A percentile compares a stretch with the other conserved stretches of the same genome.
Evolutionary conservation across 2,329 filamentous ascomycete genomes (phyloP).

Genomic region (Trichoderma atrobrunneum): DNA sequence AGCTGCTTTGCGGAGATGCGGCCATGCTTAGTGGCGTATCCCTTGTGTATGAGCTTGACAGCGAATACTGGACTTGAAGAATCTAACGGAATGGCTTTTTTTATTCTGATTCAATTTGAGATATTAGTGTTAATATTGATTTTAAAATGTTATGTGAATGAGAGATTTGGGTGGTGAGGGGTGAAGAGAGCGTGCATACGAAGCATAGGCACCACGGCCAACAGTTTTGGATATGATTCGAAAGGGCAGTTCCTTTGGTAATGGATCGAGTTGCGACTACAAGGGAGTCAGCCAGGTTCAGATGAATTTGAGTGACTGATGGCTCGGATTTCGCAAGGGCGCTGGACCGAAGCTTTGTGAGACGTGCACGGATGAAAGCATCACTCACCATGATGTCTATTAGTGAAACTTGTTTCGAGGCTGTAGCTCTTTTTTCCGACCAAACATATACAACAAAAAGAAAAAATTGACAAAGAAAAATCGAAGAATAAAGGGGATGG

Average conservation of each 20-base stretch:
- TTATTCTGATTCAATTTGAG: constrained; percentile 61
- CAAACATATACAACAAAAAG: not conserved
- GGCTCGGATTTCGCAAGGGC: not conserved
- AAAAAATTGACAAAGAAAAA: not conserved
- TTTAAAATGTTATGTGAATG: not conserved
- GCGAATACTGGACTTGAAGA: constrained; percentile 76
- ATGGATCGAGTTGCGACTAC: constrained; percentile 84
- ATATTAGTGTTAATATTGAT: constrained; percentile 17
- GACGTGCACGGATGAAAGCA: not conserved
- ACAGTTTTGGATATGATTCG: constrained; percentile 95
- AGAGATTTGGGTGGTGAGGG: not conserved
- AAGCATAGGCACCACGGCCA: constrained; percentile 94
- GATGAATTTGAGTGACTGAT: not conserved
- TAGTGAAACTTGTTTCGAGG: constrained; percentile 3
- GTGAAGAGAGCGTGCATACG: constrained; percentile 52
- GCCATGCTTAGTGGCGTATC: constrained; percentile 85
- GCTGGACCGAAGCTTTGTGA: not conserved
- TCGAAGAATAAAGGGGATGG: not conserved
- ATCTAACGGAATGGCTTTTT: constrained; percentile 80
- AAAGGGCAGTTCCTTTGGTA: constrained; percentile 84
- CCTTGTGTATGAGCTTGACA: constrained; percentile 98
- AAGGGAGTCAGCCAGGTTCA: constrained; percentile 33
- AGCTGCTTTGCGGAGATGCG: constrained; percentile 87
- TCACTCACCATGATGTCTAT: constrained; percentile 16
- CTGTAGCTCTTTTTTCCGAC: not conserved